Base-by-base conservation (phyloP, 805 yeast genomes). In the Sporopachydermia quercuum region DNA sequence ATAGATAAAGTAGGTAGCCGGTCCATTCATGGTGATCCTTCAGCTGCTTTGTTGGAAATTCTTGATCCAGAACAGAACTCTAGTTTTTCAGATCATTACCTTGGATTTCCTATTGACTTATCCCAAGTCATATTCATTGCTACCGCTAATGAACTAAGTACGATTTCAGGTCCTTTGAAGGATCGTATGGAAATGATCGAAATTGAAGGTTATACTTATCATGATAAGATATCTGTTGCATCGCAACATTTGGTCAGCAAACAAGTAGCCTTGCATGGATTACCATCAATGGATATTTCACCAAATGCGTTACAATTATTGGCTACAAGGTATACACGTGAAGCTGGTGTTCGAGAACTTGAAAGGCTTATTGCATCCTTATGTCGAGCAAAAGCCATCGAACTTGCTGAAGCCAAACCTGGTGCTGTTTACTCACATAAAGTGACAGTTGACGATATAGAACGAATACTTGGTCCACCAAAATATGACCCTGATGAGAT, bases 11-110 rank as follows among this genome's bases (percentile, higher is more conserved):
- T 81, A 3, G 61, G 58, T 13, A 60, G 55, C 3, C 58, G 57
- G 37, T 63, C 65, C 45, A 59, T 70, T 34, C 76, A 77, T 49
- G 95, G 96, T 5, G 94, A 85, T 50, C 94, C 95, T 1, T 78
- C 86, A 14, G 93, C 94, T 27, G 95, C 94, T 0, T 63, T 85
- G 49, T 65, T 85, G 43, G 96, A 85, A 56, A 87, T 85, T 1
- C 65, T 85, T 44, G 96, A 85, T 51, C 95, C 96, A 0, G 95
- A 85, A 54, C 95, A 85, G 53, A 85, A 85, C 56, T 58, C 63
- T 27, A 64, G 72, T 19, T 85, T 84, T 57, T 71, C 70, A 33
- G 96, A 85, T 58, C 93, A 83, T 54, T 85, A 81, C 54, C 58
- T 85, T 40, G 91, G 91, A 3, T 79, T 85, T 59, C 94, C 94